Evolutionary conservation across 441 rosid genomes (phyloP).

Genomic region (Pelargonium cotyledonis): DNA sequence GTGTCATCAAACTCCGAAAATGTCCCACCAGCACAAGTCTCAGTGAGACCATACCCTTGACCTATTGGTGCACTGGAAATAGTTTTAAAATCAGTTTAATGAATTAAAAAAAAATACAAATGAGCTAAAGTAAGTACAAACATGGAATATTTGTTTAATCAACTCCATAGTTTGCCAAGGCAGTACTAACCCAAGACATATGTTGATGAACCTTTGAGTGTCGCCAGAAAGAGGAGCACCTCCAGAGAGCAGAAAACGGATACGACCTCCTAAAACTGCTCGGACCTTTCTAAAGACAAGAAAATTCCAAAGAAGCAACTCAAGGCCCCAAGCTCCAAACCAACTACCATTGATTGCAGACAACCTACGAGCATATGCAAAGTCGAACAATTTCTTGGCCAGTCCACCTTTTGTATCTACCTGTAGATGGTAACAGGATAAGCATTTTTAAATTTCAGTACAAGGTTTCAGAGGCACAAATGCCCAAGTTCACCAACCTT

Average conservation of each 20-base stretch:
- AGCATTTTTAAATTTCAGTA: not conserved
- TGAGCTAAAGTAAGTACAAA: too few relatives aligned
- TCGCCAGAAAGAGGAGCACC: constrained; percentile 97
- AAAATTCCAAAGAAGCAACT: constrained; percentile 72
- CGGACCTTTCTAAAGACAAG: constrained; percentile 79
- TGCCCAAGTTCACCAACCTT: constrained; percentile 42
- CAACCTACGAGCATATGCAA: constrained; percentile 84
- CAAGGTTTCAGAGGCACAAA: not conserved
- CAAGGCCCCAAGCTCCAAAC: constrained; percentile 97
- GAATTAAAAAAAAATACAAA: too few relatives aligned
- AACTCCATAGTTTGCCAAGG: constrained; percentile 6
- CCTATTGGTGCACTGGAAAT: constrained; percentile 83
- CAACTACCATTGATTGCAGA: constrained; percentile 89
- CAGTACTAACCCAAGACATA: constrained; percentile 81
- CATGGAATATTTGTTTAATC: not conserved
- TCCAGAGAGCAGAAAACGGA: constrained; percentile 93
- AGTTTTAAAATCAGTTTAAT: too few relatives aligned
- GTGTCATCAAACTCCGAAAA: constrained; percentile 93
- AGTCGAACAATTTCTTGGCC: constrained; percentile 68
- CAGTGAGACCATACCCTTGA: constrained; percentile 98
- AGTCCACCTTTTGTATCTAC: constrained; percentile 83
- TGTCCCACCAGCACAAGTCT: constrained; percentile 97
- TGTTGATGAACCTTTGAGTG: constrained; percentile 98
- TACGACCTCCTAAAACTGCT: constrained; percentile 81
- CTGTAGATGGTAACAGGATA: constrained; percentile 28